Percentiles rank a stretch among this genome's conserved stretches.
Conservation (phyloP, 495 filamentous ascomycete genomes). For the Letharia columbiana region DNA sequence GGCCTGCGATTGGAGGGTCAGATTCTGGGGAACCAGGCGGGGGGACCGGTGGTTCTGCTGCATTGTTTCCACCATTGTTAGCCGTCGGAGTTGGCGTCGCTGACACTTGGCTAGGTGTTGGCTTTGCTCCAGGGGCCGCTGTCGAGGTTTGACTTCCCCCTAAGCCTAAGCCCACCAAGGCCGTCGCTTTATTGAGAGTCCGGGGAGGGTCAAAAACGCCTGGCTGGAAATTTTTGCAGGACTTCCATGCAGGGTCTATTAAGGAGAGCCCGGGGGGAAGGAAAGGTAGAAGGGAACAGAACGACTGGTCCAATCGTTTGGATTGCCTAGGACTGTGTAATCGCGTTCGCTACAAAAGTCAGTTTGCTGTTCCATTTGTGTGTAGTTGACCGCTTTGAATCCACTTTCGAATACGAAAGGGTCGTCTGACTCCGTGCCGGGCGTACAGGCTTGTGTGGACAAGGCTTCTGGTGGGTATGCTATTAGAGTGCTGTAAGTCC, state of each 20-base stretch:
- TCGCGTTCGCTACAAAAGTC: too few species aligned
- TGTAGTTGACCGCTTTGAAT: too few species aligned
- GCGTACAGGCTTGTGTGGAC: too few species aligned
- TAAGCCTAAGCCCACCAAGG: neutral
- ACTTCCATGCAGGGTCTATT: constrained; percentile 1
- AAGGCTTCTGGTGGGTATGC: too few species aligned
- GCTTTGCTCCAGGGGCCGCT: neutral
- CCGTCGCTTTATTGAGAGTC: constrained; percentile 4
- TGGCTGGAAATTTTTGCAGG: neutral
- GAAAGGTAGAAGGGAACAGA: neutral
- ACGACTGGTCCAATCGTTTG: too few species aligned
- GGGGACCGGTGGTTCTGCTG: neutral
- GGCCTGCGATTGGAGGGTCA: too few species aligned
- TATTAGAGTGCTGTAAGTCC: too few species aligned
- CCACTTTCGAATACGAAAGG: too few species aligned
- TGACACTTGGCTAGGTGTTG: neutral
- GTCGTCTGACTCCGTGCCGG: too few species aligned
- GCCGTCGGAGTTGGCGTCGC: neutral
- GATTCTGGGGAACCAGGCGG: too few species aligned
- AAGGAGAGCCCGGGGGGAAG: neutral
- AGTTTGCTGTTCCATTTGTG: too few species aligned
- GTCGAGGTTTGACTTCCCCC: neutral
- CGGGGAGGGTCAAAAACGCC: constrained; percentile 1
- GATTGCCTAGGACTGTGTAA: too few species aligned
- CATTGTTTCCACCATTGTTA: neutral